Conservation (phyloP, 306 rosid species). For the Lathyrus oleraceus region DNA sequence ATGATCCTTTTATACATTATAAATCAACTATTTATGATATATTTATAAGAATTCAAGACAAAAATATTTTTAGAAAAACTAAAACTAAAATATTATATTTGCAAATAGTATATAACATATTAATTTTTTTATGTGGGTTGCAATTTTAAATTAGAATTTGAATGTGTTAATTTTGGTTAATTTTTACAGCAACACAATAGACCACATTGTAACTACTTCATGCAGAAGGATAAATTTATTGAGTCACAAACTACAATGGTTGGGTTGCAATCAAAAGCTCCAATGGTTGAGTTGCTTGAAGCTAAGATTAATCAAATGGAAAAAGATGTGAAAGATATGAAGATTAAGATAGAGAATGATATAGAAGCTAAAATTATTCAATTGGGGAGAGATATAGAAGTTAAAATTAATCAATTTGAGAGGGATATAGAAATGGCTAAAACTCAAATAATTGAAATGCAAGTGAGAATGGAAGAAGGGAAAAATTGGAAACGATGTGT, state of each 20-base stretch:
- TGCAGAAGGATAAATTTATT: constrained; percentile 2
- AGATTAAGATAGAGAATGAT: neutral
- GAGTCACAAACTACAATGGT: constrained; percentile 2
- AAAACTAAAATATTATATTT: no score
- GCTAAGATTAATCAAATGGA: neutral
- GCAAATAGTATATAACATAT: neutral
- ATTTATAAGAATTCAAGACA: no score
- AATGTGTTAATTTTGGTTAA: neutral
- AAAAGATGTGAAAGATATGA: neutral
- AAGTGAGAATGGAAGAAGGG: neutral
- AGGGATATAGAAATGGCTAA: neutral
- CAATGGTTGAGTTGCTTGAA: constrained; percentile 12
- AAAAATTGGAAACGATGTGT: constrained; percentile 8
- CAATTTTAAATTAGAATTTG: neutral
- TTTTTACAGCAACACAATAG: neutral
- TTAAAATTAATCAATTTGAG: neutral
- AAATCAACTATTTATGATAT: no score
- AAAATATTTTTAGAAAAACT: no score
- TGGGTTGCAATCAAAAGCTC: neutral
- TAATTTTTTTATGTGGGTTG: neutral
- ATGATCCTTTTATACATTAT: no score
- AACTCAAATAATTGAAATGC: constrained; percentile 9
- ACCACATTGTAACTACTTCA: neutral
- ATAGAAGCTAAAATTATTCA: neutral
- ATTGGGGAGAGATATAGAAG: neutral